Percentiles rank a stretch among this genome's conserved stretches.
phyloP scores from a whole-genome alignment of 768 basidiomycete species.

The Boletus rex-veris region DNA sequence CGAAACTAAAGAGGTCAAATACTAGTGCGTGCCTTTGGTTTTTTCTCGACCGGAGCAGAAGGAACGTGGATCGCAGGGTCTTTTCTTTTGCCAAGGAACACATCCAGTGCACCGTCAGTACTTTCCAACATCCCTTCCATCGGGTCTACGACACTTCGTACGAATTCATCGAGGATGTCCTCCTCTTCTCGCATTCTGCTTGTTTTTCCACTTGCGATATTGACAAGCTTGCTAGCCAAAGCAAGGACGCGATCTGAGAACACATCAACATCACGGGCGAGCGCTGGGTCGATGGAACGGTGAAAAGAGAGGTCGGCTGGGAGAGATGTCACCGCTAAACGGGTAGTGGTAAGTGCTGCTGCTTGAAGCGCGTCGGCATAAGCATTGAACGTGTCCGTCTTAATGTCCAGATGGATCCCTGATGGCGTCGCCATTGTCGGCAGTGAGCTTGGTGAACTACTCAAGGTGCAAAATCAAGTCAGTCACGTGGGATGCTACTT shows the following conservation, averaged over 20 bases:
- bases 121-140: conserved; percentile 85
- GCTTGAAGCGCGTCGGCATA: conserved; percentile 59
- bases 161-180: conserved; percentile 81
- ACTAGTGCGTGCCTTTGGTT: conserved; percentile 31
- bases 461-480: not conserved
- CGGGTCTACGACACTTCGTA: conserved; percentile 70
- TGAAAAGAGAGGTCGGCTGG: conserved; percentile 85
- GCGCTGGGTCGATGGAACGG: conserved; percentile 71
- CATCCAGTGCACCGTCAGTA: conserved; percentile 82
- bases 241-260: conserved; percentile 64
- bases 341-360: conserved; percentile 60
- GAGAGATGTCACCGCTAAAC: conserved; percentile 52
- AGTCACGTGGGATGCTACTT: conserved; percentile 8
- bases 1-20: not conserved
- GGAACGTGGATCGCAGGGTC: conserved; percentile 61
- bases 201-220: conserved; percentile 41
- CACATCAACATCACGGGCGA: conserved; percentile 68
- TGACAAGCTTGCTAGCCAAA: conserved; percentile 62
- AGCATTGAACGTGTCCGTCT: conserved; percentile 41
- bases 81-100: conserved; percentile 67
- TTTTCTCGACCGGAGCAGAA: conserved; percentile 25
- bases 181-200: conserved; percentile 59
- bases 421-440: conserved; percentile 15
- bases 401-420: conserved; percentile 3
- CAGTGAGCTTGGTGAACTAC: not conserved